These are phyloP conservation scores for Hypseocharis bilobata DNA, from an alignment of 441 rosid species.

Conservation along the genomic window DNA sequence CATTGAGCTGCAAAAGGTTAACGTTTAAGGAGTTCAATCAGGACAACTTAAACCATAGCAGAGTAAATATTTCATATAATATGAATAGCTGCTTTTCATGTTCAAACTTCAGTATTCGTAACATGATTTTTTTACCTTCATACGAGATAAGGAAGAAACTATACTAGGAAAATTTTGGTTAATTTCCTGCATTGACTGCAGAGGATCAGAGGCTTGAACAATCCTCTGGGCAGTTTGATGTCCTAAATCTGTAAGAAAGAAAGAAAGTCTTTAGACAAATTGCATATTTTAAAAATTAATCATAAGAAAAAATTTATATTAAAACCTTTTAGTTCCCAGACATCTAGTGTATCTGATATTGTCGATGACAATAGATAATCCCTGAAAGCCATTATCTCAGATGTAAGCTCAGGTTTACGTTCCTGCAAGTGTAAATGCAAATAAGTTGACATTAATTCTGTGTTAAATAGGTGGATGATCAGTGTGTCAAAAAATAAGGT, in stretches of 20 bases:
- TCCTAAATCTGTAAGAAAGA: conserved; percentile 66
- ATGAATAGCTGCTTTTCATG: conserved; percentile 9
- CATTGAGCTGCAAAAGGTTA: conserved; percentile 59
- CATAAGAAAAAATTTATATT: conserved; percentile 7
- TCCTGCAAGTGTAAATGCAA: conserved; percentile 43
- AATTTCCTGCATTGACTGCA: conserved; percentile 95
- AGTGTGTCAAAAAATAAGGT: neutral
- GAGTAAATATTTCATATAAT: conserved; percentile 7
- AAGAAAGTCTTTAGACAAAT: conserved; percentile 21
- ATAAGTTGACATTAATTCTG: conserved; percentile 18
- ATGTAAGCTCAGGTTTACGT: conserved; percentile 77
- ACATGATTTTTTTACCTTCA: conserved; percentile 56
- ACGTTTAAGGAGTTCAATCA: conserved; percentile 8
- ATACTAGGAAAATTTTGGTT: conserved; percentile 94
- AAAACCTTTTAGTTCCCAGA: conserved; percentile 96
- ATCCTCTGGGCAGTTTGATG: conserved; percentile 99
- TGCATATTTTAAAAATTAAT: conserved; percentile 1
- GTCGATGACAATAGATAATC: conserved; percentile 87
- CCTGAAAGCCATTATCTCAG: conserved; percentile 90
- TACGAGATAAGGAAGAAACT: conserved; percentile 91
- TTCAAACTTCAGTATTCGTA: neutral
- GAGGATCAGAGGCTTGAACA: conserved; percentile 87
- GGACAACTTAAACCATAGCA: conserved; percentile 10
- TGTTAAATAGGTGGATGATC: conserved; percentile 14
- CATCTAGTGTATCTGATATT: conserved; percentile 86